phyloP scores from a whole-genome alignment of 2,329 filamentous ascomycete species.

The Nothophaeocryptopus gaeumannii region DNA sequence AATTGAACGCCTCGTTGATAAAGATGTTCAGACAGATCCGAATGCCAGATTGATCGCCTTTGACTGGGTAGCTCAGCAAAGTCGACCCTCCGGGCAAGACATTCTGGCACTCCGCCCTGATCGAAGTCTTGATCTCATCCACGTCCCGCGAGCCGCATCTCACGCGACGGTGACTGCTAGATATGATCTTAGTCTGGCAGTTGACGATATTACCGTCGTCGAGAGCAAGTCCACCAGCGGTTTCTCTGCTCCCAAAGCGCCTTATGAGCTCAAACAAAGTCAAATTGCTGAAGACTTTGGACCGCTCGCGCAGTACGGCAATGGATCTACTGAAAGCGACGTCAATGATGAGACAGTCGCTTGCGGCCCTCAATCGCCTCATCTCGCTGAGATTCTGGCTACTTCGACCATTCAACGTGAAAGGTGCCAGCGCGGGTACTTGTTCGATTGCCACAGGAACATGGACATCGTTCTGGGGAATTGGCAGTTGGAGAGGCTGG shows the following conservation, averaged over 20 bases:
- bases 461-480: conserved; percentile 67
- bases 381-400: conserved; percentile 24
- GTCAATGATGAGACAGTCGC: conserved; percentile 9
- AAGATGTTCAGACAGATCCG: conserved; percentile 44
- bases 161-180: conserved; percentile 44
- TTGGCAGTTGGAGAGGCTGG: conserved; percentile 67
- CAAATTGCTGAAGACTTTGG: conserved; percentile 28
- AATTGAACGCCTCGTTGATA: conserved; percentile 46
- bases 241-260: conserved; percentile 11
- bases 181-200: conserved; percentile 38
- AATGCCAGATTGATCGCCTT: conserved; percentile 56
- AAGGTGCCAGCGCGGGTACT: conserved; percentile 57
- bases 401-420: conserved; percentile 43
- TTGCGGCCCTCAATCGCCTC: conserved; percentile 18
- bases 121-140: conserved; percentile 50
- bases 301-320: conserved; percentile 23
- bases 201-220: conserved; percentile 24
- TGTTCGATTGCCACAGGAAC: conserved; percentile 62
- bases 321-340: conserved; percentile 3
- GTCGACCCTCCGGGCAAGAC: conserved; percentile 47
- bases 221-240: conserved; percentile 21
- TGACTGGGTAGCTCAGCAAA: conserved; percentile 55
- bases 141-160: conserved; percentile 43
- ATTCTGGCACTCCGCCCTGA: conserved; percentile 54
- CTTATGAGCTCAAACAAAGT: conserved; percentile 12